Conservation (phyloP, 2,329 filamentous ascomycete species). For the Hypoxylon sp. region DNA sequence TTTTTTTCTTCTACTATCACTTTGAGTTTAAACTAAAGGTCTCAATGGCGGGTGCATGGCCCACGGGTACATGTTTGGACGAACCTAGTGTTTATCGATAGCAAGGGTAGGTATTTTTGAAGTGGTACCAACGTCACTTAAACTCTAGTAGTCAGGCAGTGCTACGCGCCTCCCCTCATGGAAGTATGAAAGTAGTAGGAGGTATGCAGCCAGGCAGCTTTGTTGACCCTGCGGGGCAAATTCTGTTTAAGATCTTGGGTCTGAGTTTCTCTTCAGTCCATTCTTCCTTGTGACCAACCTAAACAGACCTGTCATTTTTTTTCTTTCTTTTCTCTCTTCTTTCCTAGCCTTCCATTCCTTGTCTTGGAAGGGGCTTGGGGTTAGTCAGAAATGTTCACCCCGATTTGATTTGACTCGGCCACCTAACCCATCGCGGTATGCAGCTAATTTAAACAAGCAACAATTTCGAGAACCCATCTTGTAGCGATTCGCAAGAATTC, state of each 20-base stretch:
- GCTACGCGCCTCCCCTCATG: slow-evolving; percentile 17
- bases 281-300: slow-evolving; percentile 10
- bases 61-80: too few relatives aligned
- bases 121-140: slow-evolving; percentile 27
- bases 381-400: slow-evolving; percentile 15
- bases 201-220: slow-evolving; percentile 16
- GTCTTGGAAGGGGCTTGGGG: slow-evolving; percentile 10
- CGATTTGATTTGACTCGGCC: slow-evolving; percentile 19
- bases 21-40: too few relatives aligned
- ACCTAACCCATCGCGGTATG: too few relatives aligned
- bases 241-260: slow-evolving; percentile 18
- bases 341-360: slow-evolving; percentile 1
- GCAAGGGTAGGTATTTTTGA: slow-evolving; percentile 1
- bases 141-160: slow-evolving; percentile 19
- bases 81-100: slow-evolving; percentile 29
- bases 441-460: too few relatives aligned
- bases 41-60: too few relatives aligned
- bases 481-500: too few relatives aligned
- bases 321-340: neutral
- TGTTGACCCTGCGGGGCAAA: slow-evolving; percentile 35
- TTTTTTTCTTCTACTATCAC: too few relatives aligned
- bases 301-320: slow-evolving; percentile 1
- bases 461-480: too few relatives aligned
- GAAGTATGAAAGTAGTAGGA: too few relatives aligned
- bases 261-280: slow-evolving; percentile 7